These are phyloP conservation scores for Backusella sp. DNA, from an alignment of 192 early-diverging fungal species.

Conservation along the genomic window DNA sequence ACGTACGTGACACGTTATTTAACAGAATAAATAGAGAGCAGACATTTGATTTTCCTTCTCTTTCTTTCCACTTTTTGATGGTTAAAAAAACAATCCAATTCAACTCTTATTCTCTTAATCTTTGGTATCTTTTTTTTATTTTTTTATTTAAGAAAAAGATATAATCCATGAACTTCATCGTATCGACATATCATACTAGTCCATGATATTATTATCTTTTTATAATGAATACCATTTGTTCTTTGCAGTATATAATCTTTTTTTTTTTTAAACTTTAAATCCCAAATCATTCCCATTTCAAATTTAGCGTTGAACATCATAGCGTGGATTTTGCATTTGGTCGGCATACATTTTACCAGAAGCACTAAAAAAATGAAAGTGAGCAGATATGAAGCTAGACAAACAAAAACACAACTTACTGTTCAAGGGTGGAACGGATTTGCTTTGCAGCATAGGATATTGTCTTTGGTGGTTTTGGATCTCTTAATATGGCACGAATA, in stretches of 20 bases:
- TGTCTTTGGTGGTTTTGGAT: slow-evolving; percentile 1
- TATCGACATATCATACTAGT: neutral
- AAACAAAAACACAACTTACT: neutral
- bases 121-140: neutral
- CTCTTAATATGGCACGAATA: slow-evolving; percentile 32
- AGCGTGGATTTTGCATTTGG: slow-evolving; percentile 13
- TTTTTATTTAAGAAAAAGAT: neutral
- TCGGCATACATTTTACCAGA: slow-evolving; percentile 32
- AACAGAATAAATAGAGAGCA: too few species aligned
- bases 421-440: slow-evolving; percentile 10
- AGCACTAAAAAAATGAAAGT: neutral
- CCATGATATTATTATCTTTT: neutral
- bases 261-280: neutral
- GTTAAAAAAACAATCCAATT: too few species aligned
- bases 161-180: neutral
- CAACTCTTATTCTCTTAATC: too few species aligned
- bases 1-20: too few species aligned
- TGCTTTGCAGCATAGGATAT: slow-evolving; percentile 9
- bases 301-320: neutral
- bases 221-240: too few species aligned
- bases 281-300: neutral
- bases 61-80: too few species aligned
- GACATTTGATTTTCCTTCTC: too few species aligned
- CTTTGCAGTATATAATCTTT: neutral
- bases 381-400: too few species aligned